Evolutionary conservation across 2,329 filamentous ascomycete genomes (phyloP).

Genomic region (Ascomycota sp.): DNA sequence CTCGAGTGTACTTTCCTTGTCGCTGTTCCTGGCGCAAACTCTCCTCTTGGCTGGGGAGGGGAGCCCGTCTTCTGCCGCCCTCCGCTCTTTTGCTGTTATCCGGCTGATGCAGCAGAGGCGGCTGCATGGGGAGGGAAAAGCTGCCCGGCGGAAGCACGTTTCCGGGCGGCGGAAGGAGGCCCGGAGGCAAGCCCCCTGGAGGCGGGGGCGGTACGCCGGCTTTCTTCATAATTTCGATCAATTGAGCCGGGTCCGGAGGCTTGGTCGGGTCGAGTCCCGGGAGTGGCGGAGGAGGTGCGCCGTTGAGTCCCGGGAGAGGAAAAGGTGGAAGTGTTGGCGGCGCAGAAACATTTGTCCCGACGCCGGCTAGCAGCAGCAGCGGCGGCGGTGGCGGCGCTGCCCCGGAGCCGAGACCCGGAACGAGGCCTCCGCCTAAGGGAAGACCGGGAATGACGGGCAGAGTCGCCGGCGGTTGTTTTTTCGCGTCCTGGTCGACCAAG

Average conservation of each 20-base stretch:
- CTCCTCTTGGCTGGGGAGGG: conserved; percentile 67
- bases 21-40: conserved; percentile 61
- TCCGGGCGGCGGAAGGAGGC: conserved; percentile 21
- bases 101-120: conserved; percentile 18
- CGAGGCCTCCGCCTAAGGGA: conserved; percentile 18
- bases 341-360: conserved; percentile 16
- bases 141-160: conserved; percentile 13
- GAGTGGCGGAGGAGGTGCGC: conserved; percentile 26
- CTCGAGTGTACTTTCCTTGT: conserved; percentile 37
- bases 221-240: conserved; percentile 45
- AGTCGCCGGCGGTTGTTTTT: conserved; percentile 23
- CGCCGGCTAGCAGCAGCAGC: conserved; percentile 26
- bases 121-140: conserved; percentile 15
- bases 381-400: conserved; percentile 16
- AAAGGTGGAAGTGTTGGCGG: conserved; percentile 30
- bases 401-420: conserved; percentile 21
- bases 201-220: conserved; percentile 41
- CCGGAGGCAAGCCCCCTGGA: conserved; percentile 22
- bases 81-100: conserved; percentile 13
- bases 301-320: conserved; percentile 27
- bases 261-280: conserved; percentile 38
- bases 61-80: conserved; percentile 32
- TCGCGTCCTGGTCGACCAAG: conserved; percentile 70
- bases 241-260: conserved; percentile 37
- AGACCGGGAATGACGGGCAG: conserved; percentile 41